phyloP scores from a whole-genome alignment of 768 basidiomycete species.

The Leucosporidium yakuticum region DNA sequence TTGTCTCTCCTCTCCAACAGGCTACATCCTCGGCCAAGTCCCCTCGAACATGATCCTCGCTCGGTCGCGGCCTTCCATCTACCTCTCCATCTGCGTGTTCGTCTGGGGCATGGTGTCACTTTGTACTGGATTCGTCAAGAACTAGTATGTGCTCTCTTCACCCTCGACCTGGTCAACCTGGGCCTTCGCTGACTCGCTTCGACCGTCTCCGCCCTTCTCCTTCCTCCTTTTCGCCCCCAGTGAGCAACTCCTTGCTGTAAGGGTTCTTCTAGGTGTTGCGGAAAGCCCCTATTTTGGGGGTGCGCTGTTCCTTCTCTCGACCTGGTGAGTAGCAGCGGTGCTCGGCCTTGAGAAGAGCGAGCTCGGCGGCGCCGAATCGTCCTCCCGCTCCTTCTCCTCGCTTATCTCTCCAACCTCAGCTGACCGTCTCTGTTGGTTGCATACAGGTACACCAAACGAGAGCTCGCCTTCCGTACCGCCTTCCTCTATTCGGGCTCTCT shows the following conservation, averaged over 20 bases:
- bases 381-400: too few species aligned
- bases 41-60: conserved; percentile 30
- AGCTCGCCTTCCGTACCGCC: conserved; percentile 29
- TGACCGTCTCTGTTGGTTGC: too few species aligned
- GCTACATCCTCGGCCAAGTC: conserved; percentile 28
- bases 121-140: conserved; percentile 36
- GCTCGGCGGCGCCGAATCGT: too few species aligned
- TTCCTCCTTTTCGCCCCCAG: background rate
- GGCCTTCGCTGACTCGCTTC: background rate
- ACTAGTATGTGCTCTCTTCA: conserved; percentile 6
- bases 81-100: conserved; percentile 17
- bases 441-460: conserved; percentile 36
- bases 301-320: conserved; percentile 35
- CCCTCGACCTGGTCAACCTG: background rate
- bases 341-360: too few species aligned
- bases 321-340: conserved; percentile 10
- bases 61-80: conserved; percentile 23
- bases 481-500: conserved; percentile 29
- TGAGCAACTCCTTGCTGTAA: conserved; percentile 33
- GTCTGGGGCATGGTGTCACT: conserved; percentile 30
- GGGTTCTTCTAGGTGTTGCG: conserved; percentile 38
- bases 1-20: background rate
- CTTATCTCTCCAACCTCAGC: too few species aligned
- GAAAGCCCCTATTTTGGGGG: conserved; percentile 40
- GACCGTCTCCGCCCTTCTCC: background rate